Conservation (phyloP, 345 rosid species). For the Dipteronia sinensis region DNA sequence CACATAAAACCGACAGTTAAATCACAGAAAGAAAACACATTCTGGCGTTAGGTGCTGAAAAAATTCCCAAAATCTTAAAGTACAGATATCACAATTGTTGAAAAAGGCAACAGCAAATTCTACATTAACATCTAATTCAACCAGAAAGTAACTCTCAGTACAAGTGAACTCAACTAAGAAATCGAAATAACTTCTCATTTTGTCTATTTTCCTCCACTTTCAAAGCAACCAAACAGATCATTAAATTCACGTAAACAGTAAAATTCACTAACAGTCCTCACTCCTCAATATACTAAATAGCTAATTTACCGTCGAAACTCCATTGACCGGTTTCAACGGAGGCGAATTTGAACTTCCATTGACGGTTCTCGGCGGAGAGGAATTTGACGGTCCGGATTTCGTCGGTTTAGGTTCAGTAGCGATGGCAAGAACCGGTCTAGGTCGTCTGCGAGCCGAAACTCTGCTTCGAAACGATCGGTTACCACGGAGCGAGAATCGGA, state of each 20-base stretch:
- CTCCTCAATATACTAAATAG: background rate
- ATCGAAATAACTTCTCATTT: background rate
- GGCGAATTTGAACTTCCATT: slow-evolving; percentile 50
- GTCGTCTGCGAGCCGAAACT: slow-evolving; percentile 33
- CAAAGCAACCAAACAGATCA: slow-evolving; percentile 9
- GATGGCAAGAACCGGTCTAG: slow-evolving; percentile 50
- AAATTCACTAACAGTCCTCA: background rate
- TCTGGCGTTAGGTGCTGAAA: background rate
- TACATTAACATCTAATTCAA: background rate
- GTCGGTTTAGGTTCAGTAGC: slow-evolving; percentile 78
- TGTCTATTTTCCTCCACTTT: slow-evolving; percentile 12
- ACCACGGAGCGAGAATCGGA: slow-evolving; percentile 37
- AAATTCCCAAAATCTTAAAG: background rate
- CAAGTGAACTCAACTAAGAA: background rate
- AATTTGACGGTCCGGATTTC: slow-evolving; percentile 36
- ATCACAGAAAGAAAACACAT: background rate
- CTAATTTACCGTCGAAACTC: slow-evolving; percentile 55
- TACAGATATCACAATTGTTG: background rate
- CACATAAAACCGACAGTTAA: background rate
- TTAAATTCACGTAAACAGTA: background rate
- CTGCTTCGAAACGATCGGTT: slow-evolving; percentile 25
- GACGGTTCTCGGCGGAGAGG: slow-evolving; percentile 16
- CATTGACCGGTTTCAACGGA: slow-evolving; percentile 50
- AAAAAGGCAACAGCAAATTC: background rate
- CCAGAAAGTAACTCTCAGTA: background rate